Evolutionary conservation across 1,284 basidiomycete genomes (phyloP), one percentile per base, ranked within the genome.

Genomic region (Psilocybe mexicana): DNA sequence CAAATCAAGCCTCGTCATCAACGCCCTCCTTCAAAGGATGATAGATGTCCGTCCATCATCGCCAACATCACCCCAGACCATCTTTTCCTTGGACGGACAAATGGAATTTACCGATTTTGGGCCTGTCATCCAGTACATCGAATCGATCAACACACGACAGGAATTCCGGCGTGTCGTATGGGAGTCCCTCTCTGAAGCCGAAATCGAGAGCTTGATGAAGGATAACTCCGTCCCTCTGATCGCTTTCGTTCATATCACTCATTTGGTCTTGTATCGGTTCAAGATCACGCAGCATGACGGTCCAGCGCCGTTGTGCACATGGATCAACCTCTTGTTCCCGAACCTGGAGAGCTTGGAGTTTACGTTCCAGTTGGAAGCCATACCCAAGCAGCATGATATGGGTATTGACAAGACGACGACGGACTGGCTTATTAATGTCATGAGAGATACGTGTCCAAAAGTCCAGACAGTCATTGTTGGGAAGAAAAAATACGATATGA

Each of bases 91-190:
- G 5, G 62, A 65, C 26, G 60, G 54, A 0, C 61, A 65, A 23
- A 61, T 59, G 50, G 63, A 65, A n/a, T 63, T 60, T 43, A 65
- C 57, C 12, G 61, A 63, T 28, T 61, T 65, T 26, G 58, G 43
- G 3, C 45, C 60, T 8, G 61, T 62, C 14, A 51, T 47, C 6
- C 48, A 42, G 6, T 63, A 60, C 33, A 52, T 63, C 35, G 38
- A 63, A n/a, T 23, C 57, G 10, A 48, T 62, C 18, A 58, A 53
- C 36, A 55, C 49, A 10, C 18, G 40, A 6, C 11, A 6, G n/a
- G 53, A 58, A 43, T 59, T 64, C 25, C 49, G 60, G 14, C 53
- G 52, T 11, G 50, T 48, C 1, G 56, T 65, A 3, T 55, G 52
- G 55, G 60, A 59, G 23, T 49, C 52, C 6, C 55, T 61, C 24